phyloP scores from a whole-genome alignment of 2,329 filamentous ascomycete genomes.

The Scedosporium boydii region DNA sequence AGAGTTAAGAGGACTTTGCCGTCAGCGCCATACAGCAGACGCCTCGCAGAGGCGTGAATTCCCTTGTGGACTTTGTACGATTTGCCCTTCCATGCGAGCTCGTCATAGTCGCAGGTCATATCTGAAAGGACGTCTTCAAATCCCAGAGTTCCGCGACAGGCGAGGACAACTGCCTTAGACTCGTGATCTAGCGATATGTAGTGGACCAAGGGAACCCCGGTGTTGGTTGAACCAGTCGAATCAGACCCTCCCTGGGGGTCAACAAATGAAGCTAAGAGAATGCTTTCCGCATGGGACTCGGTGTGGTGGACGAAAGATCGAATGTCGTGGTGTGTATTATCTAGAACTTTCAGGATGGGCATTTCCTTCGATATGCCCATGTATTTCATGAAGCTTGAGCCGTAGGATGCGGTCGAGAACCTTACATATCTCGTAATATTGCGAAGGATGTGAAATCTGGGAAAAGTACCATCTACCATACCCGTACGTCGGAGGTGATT shows the following conservation, averaged over 20 bases:
- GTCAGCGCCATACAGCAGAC: constrained; percentile 58
- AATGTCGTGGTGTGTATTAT: constrained; percentile 49
- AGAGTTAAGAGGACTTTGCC: constrained; percentile 58
- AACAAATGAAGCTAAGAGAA: constrained; percentile 61
- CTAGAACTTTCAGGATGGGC: constrained; percentile 25
- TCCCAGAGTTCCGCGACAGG: constrained; percentile 61
- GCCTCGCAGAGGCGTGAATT: constrained; percentile 60
- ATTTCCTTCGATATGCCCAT: constrained; percentile 50
- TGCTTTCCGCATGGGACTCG: constrained; percentile 44
- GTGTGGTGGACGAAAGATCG: constrained; percentile 57
- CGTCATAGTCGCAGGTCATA: constrained; percentile 65
- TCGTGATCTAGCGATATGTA: constrained; percentile 65
- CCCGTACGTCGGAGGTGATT: constrained; percentile 41
- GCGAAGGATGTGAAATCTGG: constrained; percentile 46
- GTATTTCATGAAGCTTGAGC: constrained; percentile 51
- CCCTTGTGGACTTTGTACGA: constrained; percentile 65
- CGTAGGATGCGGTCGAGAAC: constrained; percentile 58
- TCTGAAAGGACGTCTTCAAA: constrained; percentile 67
- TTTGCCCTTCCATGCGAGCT: constrained; percentile 52
- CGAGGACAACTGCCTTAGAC: constrained; percentile 62
- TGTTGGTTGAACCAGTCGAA: constrained; percentile 52
- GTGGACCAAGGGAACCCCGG: constrained; percentile 61
- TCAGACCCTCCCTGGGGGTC: constrained; percentile 60
- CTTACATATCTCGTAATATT: constrained; percentile 58
- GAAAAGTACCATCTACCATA: constrained; percentile 48